phyloP scores from a whole-genome alignment of 192 early-diverging fungal species.

The Podila minutissima region DNA sequence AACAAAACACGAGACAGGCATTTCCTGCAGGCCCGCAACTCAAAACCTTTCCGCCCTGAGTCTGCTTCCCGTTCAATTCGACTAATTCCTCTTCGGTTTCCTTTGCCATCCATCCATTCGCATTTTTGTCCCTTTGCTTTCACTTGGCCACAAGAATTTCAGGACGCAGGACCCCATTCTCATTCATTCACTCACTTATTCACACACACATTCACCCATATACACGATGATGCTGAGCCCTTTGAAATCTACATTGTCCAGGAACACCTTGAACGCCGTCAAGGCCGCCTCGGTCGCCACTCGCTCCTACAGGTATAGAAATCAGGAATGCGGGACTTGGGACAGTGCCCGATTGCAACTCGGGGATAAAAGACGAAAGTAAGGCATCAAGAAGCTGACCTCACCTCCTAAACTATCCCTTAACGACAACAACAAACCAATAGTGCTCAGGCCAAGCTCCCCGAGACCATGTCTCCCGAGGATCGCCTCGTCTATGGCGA shows the following conservation, averaged over 20 bases:
- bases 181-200: background rate
- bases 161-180: background rate
- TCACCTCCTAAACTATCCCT: too few relatives aligned
- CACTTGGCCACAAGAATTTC: background rate
- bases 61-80: too few relatives aligned
- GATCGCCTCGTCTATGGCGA: constrained; percentile 48
- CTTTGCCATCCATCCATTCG: too few relatives aligned
- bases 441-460: constrained; percentile 17
- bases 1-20: background rate
- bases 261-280: constrained; percentile 13
- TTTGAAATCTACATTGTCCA: constrained; percentile 29
- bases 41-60: background rate
- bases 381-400: background rate
- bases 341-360: background rate
- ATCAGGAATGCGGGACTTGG: background rate
- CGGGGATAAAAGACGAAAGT: background rate
- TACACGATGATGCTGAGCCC: constrained; percentile 29
- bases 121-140: background rate
- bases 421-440: too few relatives aligned
- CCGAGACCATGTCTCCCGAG: constrained; percentile 35
- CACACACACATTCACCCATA: background rate
- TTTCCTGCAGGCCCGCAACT: background rate
- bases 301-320: constrained; percentile 45
- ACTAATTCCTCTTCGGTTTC: too few relatives aligned
- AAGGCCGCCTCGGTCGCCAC: constrained; percentile 20